phyloP scores from a whole-genome alignment of 225 moss, liverwort and hornwort species.

The Bryum argenteum region DNA sequence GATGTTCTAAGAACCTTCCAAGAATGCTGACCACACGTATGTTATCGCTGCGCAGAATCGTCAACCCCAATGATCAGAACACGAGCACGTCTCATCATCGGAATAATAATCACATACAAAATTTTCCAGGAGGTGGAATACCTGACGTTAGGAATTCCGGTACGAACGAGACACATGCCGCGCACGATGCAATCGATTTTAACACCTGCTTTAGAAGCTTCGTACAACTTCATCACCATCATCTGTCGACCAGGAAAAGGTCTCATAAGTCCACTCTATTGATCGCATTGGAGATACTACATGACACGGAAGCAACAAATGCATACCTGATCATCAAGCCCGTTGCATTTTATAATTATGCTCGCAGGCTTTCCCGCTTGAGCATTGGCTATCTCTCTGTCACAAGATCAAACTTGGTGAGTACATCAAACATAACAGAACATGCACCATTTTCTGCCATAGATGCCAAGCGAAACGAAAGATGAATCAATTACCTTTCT shows the following conservation, averaged over 20 bases:
- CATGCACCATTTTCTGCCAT: not conserved
- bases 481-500: slow-evolving; percentile 42
- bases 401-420: slow-evolving; percentile 10
- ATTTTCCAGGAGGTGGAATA: slow-evolving; percentile 15
- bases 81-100: not conserved
- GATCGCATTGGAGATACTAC: slow-evolving; percentile 1
- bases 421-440: slow-evolving; percentile 14
- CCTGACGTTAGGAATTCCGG: slow-evolving; percentile 67
- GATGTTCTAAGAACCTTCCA: slow-evolving; percentile 65
- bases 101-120: not conserved
- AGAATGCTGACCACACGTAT: slow-evolving; percentile 65
- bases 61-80: slow-evolving; percentile 1
- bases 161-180: slow-evolving; percentile 61
- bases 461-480: slow-evolving; percentile 3
- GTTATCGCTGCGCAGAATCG: slow-evolving; percentile 47
- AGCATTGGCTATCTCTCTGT: slow-evolving; percentile 58
- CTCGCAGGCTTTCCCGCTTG: slow-evolving; percentile 60
- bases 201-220: slow-evolving; percentile 64
- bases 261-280: slow-evolving; percentile 17
- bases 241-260: slow-evolving; percentile 34
- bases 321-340: slow-evolving; percentile 58
- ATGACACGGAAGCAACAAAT: slow-evolving; percentile 7
- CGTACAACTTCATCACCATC: slow-evolving; percentile 61
- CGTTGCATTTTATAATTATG: slow-evolving; percentile 61
- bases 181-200: slow-evolving; percentile 61